phyloP scores from a whole-genome alignment of 2,329 filamentous ascomycete genomes.

The Saccharata proteae region DNA sequence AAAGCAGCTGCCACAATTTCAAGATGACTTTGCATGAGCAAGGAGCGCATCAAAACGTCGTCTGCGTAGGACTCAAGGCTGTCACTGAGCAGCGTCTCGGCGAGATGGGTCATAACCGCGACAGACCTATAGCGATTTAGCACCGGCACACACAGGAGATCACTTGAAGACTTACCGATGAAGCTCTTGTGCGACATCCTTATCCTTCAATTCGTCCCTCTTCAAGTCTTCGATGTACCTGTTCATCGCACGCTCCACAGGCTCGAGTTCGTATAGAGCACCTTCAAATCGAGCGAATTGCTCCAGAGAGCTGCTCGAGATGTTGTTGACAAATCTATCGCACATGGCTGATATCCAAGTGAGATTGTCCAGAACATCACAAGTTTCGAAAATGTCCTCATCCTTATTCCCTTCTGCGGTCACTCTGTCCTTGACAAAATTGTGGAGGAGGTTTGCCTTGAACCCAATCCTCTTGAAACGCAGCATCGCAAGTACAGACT shows the following conservation, averaged over 20 bases:
- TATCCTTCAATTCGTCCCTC: constrained; percentile 74
- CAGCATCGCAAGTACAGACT: constrained; percentile 79
- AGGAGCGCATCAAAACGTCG: constrained; percentile 63
- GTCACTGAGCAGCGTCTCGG: constrained; percentile 62
- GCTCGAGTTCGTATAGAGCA: constrained; percentile 76
- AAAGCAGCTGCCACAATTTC: constrained; percentile 64
- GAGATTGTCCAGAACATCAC: constrained; percentile 74
- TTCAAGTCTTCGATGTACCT: constrained; percentile 76
- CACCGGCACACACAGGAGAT: neutral
- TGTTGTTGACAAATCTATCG: constrained; percentile 68
- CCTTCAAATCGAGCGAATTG: constrained; percentile 70
- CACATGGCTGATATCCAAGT: constrained; percentile 75
- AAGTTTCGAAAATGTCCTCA: constrained; percentile 68
- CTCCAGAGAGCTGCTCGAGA: constrained; percentile 64
- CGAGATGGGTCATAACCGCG: constrained; percentile 75
- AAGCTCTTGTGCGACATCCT: constrained; percentile 68
- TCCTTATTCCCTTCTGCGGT: constrained; percentile 56
- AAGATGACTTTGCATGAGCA: constrained; percentile 67
- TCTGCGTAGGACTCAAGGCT: constrained; percentile 64
- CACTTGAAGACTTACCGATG: constrained; percentile 35
- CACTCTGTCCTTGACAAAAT: constrained; percentile 65
- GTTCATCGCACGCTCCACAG: constrained; percentile 81
- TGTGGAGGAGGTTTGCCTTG: constrained; percentile 70
- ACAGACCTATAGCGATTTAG: constrained; percentile 42
- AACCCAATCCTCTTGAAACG: constrained; percentile 79